phyloP scores from a whole-genome alignment of 768 basidiomycete species.

The Chlorophyllum brunneum region DNA sequence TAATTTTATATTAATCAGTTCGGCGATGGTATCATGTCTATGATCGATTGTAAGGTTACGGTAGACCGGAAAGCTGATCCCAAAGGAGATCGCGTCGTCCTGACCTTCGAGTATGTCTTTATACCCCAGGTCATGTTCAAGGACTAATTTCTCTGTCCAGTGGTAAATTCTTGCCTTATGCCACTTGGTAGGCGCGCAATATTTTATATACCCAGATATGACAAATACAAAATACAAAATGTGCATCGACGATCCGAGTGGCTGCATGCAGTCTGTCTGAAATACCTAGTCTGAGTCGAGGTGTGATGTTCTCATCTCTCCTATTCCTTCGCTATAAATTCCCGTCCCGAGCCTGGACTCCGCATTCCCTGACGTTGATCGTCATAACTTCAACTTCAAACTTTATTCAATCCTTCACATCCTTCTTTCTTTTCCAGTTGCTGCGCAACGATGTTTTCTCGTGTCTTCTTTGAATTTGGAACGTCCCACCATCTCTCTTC shows the following conservation, averaged over 20 bases:
- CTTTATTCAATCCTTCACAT: neutral
- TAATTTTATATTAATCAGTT: conserved; percentile 42
- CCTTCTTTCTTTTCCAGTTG: neutral
- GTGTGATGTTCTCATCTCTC: neutral
- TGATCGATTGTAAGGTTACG: conserved; percentile 78
- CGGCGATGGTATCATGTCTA: conserved; percentile 86
- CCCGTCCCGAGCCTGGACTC: neutral
- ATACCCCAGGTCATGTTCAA: neutral
- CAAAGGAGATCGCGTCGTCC: conserved; percentile 73
- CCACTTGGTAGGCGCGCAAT: conserved; percentile 49
- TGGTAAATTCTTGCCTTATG: conserved; percentile 76
- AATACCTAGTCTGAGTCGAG: neutral
- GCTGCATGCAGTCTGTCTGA: neutral
- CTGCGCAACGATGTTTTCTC: conserved; percentile 6
- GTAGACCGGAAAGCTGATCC: conserved; percentile 69
- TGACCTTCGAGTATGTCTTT: conserved; percentile 72
- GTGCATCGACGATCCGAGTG: neutral
- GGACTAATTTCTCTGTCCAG: conserved; percentile 28
- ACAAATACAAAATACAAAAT: neutral
- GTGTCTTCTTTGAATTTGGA: conserved; percentile 11
- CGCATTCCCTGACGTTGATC: conserved; percentile 1
- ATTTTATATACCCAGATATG: neutral
- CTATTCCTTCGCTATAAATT: neutral
- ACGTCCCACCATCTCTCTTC: neutral
- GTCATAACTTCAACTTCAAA: neutral